These are phyloP conservation scores for Gossypium davidsonii DNA, from an alignment of 441 rosid genomes.

Conservation along the genomic window DNA sequence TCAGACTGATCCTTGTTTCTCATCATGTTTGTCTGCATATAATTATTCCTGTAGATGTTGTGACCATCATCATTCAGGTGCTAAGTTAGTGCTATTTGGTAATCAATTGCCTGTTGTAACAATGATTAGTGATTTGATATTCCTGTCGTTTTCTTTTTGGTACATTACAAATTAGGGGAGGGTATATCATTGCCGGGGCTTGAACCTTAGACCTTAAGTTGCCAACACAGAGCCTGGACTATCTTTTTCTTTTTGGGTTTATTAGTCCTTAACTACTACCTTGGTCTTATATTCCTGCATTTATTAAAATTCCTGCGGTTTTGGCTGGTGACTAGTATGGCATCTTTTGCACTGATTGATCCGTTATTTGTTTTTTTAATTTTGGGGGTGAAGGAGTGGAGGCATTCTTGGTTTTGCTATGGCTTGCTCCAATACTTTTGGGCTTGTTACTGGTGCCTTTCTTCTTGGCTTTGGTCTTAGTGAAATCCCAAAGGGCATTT, in stretches of 20 bases:
- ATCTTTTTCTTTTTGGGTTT: background rate
- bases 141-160: background rate
- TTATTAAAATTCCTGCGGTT: conserved; percentile 5
- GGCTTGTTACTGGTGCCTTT: conserved; percentile 79
- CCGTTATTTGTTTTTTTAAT: background rate
- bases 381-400: conserved; percentile 30
- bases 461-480: conserved; percentile 86
- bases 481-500: conserved; percentile 66
- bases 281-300: background rate
- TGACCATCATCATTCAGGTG: background rate
- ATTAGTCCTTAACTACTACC: too few relatives aligned
- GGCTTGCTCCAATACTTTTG: conserved; percentile 87
- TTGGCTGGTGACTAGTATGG: background rate
- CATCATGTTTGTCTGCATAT: background rate
- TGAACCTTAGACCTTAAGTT: too few relatives aligned
- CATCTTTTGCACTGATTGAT: background rate
- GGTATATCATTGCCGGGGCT: too few relatives aligned
- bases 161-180: too few relatives aligned
- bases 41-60: background rate
- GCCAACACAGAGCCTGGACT: background rate
- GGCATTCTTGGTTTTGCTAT: conserved; percentile 69
- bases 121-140: background rate
- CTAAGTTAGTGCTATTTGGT: background rate
- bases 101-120: background rate
- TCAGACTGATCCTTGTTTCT: conserved; percentile 3